Base-by-base conservation (phyloP, 495 filamentous ascomycete genomes). In the Parmelia sp. region DNA sequence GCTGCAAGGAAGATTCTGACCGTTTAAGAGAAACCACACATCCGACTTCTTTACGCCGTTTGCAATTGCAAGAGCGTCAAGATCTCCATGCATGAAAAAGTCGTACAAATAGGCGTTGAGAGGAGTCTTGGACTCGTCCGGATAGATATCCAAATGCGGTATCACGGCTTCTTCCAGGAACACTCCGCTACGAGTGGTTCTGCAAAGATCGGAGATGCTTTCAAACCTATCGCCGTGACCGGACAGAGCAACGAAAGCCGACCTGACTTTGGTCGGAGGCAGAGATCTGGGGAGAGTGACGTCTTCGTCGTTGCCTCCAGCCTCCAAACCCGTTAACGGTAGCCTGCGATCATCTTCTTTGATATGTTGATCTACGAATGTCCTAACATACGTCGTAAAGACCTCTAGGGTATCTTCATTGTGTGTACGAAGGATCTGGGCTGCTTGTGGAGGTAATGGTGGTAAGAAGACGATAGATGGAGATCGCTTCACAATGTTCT, bases 41-140 rank as follows among this genome's bases (percentile, higher is more conserved):
- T 91, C 89, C 0, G 80, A 79, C 17, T 71, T 68, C n/a, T 79
- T 79, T 58, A 92, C 80, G 5, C 75, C 70, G 66, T 91, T 91
- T 6, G 81, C 84, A 7, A 47, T 73, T 21, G 80, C 77, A 11
- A 92, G 74, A 0, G 82, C 76, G 8, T 73, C 64, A 12, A 82
- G 59, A 67, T 86, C 80, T 8, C 88, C 89, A 65, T 92, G 83
- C 70, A 82, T 85, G 81, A 81, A 90, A 73, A 90, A 92, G 68
- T 91, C 88, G 58, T 84, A 83, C 12, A 92, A 74, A 66, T 90
- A 90, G 0, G 87, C 87, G 68, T 92, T 91, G 56, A 87, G 67
- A 23, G 82, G 75, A n/a, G 72, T 56, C 21, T 72, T 72, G 7
- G 72, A 71, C 60, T 85, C 79, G 33, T 84, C 78, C 0, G 84